Evolutionary conservation across 495 filamentous ascomycete species (phyloP), one percentile per base, ranked within the genome.

Genomic region (Neurospora sp.): DNA sequence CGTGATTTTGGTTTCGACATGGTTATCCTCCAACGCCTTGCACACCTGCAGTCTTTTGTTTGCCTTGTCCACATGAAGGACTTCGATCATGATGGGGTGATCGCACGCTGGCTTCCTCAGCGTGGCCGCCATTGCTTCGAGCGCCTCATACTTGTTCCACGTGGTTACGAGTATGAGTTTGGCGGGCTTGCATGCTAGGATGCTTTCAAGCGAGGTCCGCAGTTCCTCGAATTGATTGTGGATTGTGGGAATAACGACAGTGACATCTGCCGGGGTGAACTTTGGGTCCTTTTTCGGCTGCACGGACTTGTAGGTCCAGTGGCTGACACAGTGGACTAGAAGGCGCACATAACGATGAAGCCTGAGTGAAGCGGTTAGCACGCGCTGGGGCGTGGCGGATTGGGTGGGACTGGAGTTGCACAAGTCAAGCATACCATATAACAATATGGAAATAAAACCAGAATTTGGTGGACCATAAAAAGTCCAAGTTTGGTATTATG

Each of bases 31-130:
- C 68, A 97, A 91, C 2, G 92, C 93, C 72, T 88, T 86, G 72
- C 91, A 91, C 81, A 97, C 92, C 81, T 97, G 93, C 40, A 90
- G 88, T 18, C 93, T 89, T 81, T 97, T 96, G 81, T 97, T 96
- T 31, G 80, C 78, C 72, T 84, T 81, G 75, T 80, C 78, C 31
- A 81, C 79, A 48, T 81, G 74, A 20, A 87, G 75, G 31, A 87
- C 85, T 31, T 84, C 83, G 45, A 87, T 80, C 12, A 76, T 79
- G n/a, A 81, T 75, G 31, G 72, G 75, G 59, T 73, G 69, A 7
- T 69, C 53, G 20, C 59, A 61, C 8, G 72, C 68, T 0, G 76
- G 70, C 22, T 77, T 76, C 1, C 77, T 82, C 40, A 87, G 78
- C 1, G 81, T 81, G 71, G 81, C 80, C 22, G 80, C 84, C 71